Percentiles rank a stretch among this genome's conserved stretches.
Evolutionary conservation across 139 green algal genomes (phyloP).

Genomic region (Tetraselmis chui): DNA sequence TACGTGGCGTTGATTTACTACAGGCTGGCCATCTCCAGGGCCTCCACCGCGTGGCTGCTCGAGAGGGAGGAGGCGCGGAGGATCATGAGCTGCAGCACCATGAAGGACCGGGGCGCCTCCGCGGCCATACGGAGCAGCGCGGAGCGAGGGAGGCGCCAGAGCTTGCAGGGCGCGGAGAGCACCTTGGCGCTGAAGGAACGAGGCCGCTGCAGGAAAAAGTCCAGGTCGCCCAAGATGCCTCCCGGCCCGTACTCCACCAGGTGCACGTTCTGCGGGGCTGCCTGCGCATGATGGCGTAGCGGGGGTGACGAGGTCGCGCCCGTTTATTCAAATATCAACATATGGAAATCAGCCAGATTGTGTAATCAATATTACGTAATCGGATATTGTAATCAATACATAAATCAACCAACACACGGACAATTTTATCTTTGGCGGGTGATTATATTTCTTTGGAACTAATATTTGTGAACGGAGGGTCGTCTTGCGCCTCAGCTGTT

Average conservation of each 20-base stretch:
- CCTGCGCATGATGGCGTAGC: no score
- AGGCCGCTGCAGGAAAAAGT: conserved; percentile 41
- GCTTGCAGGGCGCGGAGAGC: conserved; percentile 1
- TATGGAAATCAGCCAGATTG: no score
- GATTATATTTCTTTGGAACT: no score
- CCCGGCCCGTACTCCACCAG: conserved; percentile 15
- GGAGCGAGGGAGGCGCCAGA: conserved; percentile 12
- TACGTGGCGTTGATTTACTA: no score
- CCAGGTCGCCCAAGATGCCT: conserved; percentile 26
- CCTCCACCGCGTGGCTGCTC: conserved; percentile 23
- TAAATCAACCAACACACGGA: no score
- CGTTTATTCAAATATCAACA: no score
- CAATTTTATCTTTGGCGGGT: no score
- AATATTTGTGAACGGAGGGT: no score
- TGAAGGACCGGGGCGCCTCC: conserved; percentile 9
- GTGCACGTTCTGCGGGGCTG: neutral
- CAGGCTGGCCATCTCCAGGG: conserved; percentile 9
- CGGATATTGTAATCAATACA: no score
- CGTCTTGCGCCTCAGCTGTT: no score
- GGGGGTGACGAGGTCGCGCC: no score
- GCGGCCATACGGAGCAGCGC: conserved; percentile 4
- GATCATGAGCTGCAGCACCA: conserved; percentile 29
- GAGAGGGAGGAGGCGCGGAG: conserved; percentile 22
- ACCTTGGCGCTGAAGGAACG: conserved; percentile 22
- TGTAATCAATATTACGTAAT: no score